These are phyloP conservation scores for Penicillium psychrosexuale DNA, from an alignment of 2,329 filamentous ascomycete genomes.

Conservation along the genomic window DNA sequence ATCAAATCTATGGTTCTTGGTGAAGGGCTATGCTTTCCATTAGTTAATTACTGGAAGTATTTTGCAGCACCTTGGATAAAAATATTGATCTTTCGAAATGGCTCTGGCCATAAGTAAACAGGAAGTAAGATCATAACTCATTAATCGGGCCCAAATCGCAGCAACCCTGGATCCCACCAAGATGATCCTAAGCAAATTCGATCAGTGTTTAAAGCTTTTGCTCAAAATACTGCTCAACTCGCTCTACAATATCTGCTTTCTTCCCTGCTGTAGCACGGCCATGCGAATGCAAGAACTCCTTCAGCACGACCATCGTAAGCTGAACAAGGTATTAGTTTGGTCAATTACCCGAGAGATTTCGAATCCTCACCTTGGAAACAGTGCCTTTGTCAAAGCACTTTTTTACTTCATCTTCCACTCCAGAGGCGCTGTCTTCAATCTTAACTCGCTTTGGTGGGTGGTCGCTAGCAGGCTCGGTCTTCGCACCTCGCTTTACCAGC, in stretches of 20 bases:
- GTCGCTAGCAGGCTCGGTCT: constrained; percentile 26
- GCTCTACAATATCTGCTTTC: constrained; percentile 52
- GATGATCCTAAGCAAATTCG: neutral
- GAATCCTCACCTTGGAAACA: constrained; percentile 40
- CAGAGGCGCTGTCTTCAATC: constrained; percentile 28
- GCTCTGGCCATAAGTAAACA: neutral
- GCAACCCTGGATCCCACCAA: neutral
- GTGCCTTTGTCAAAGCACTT: constrained; percentile 42
- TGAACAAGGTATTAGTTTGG: constrained; percentile 18
- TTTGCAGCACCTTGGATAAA: neutral
- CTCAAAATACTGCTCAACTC: constrained; percentile 49
- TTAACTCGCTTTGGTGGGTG: constrained; percentile 49
- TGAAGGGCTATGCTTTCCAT: neutral
- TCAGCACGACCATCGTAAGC: constrained; percentile 48
- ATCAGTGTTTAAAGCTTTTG: constrained; percentile 31
- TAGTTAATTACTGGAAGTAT: neutral
- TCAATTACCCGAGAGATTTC: neutral
- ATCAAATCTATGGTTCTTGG: neutral
- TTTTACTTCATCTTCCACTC: constrained; percentile 40
- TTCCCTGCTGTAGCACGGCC: constrained; percentile 45
- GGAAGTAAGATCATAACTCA: neutral
- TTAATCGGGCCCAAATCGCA: neutral
- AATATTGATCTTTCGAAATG: neutral
- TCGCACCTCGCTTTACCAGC: constrained; percentile 48
- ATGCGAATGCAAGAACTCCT: constrained; percentile 46